Evolutionary conservation across 345 rosid genomes (phyloP).

Genomic region (Chamaenerion angustifolium): DNA sequence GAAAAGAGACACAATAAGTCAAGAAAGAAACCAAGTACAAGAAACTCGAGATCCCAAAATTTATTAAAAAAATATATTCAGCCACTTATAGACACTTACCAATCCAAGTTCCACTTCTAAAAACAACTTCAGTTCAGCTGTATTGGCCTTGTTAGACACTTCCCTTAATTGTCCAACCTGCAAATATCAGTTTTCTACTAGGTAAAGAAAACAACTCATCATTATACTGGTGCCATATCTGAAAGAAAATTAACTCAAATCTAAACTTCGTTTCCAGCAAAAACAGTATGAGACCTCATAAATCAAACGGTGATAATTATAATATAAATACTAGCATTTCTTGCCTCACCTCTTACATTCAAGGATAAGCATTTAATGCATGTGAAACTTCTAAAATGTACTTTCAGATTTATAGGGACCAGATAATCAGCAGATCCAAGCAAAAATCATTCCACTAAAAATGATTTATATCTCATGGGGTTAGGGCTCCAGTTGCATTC

Average conservation of each 20-base stretch:
- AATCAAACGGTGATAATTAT: no score
- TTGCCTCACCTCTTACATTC: no score
- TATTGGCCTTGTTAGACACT: constrained; percentile 18
- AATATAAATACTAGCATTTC: no score
- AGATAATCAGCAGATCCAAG: no score
- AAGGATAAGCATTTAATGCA: no score
- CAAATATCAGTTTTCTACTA: constrained; percentile 1
- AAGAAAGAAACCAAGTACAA: background rate
- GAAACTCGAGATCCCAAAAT: constrained; percentile 3
- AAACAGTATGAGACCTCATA: no score
- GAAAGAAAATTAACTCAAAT: background rate
- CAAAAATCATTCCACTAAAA: no score
- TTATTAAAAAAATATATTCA: background rate
- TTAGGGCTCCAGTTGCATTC: no score
- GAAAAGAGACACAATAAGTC: background rate
- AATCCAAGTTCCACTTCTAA: constrained; percentile 31
- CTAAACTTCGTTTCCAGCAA: no score
- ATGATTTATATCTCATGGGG: no score
- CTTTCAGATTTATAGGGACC: no score
- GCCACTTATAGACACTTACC: constrained; percentile 12
- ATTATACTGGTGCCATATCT: background rate
- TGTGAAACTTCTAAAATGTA: no score
- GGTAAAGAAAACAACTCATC: background rate
- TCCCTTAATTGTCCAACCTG: constrained; percentile 38
- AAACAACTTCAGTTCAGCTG: constrained; percentile 26